Conservation (phyloP, 83 land plant genomes). For the Diphasiastrum complanatum region DNA sequence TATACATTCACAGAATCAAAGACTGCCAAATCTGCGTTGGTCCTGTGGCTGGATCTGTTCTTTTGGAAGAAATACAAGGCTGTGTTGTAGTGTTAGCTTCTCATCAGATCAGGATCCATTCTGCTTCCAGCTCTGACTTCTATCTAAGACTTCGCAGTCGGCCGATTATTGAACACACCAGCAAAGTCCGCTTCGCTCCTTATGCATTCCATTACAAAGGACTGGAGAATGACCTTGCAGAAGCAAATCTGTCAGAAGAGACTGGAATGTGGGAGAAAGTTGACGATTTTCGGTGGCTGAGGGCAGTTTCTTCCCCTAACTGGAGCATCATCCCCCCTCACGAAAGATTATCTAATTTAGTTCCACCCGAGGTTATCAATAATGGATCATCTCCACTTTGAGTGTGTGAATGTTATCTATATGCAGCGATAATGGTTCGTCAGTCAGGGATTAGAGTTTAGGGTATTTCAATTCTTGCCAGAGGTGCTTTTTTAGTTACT, state of each 20-base stretch:
- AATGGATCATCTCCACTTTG: no score
- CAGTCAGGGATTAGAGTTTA: no score
- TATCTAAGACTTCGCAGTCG: constrained; percentile 82
- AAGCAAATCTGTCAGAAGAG: constrained; percentile 62
- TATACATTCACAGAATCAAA: constrained; percentile 48
- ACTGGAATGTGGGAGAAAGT: constrained; percentile 89
- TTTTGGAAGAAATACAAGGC: constrained; percentile 60
- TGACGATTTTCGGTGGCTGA: constrained; percentile 87
- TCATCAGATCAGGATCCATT: constrained; percentile 85
- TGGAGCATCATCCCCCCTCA: constrained; percentile 73
- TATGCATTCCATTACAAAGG: constrained; percentile 62
- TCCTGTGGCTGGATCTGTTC: constrained; percentile 72
- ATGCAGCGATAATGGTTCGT: no score
- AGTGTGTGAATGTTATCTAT: no score
- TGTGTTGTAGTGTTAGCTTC: constrained; percentile 78
- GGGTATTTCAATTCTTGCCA: no score
- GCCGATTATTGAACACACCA: constrained; percentile 80
- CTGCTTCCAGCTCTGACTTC: constrained; percentile 59
- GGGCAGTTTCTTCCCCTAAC: constrained; percentile 83
- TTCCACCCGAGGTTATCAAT: no score
- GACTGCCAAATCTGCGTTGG: constrained; percentile 66
- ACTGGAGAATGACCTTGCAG: constrained; percentile 54
- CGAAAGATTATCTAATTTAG: no score
- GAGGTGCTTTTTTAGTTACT: no score
- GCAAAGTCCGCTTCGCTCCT: constrained; percentile 70